Evolutionary conservation across 805 yeast species (phyloP), one percentile per base, ranked within the genome.

Genomic region (Jamesozyma lodderae): DNA sequence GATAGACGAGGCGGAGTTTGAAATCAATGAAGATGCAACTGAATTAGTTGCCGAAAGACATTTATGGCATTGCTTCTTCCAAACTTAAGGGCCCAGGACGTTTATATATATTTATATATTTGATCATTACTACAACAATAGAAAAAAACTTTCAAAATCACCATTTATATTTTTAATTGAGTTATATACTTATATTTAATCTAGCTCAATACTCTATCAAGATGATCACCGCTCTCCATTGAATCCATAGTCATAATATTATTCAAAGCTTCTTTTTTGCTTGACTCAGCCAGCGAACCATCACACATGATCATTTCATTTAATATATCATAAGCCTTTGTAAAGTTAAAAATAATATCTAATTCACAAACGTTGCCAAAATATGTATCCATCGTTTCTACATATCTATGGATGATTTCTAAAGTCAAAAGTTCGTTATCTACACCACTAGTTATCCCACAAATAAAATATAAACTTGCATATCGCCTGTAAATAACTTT

Each of bases 341-440:
- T 84, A 64, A 92, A 92, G 54, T 94, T 92, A 72, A 92, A 92
- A 35, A 92, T 92, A 45, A 92, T 92, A 63, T 92, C 98, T 52
- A 92, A 68, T 59, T 92, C 98, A 63, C 96, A 87, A 14, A 92
- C 98, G 54, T 86, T 90, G 10, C 96, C 96, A 57, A 85, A 92
- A 42, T 87, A 77, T 50, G 82, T 81, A 66, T 92, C 98, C 96
- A 92, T 86, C 47, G 85, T 87, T 60, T 92, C 98, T 29, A 92
- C 98, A 58, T 79, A 92, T 43, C 96, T 70, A 59, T 92, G 98
- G 36, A 92, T 79, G 14, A 82, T 67, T 53, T 92, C 98, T 40
- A 92, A 67, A 1, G 94, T 79, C 38, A 85, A 62, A 45, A 92
- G 68, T 58, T 92, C 98, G 59, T 92, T 92, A 36, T 82, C 92